Base-by-base conservation (phyloP, 768 basidiomycete genomes). In the Mycena epipterygia region DNA sequence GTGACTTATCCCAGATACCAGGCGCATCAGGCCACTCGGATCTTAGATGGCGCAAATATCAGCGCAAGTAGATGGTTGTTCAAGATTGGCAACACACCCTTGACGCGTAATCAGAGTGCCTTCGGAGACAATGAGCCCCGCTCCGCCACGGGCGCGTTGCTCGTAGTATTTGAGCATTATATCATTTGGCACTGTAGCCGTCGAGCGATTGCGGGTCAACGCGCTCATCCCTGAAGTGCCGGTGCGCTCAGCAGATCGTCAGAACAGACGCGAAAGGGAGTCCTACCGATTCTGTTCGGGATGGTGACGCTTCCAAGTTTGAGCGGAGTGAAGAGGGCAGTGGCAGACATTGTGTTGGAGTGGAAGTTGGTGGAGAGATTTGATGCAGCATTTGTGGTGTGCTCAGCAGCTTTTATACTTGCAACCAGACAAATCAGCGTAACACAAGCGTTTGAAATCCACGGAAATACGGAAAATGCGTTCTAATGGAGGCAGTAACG, bases 1-100 rank as follows among this genome's bases (percentile, higher is more conserved):
- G 86, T 25, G 83, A 80, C 17, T 82, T 72, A 67, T 78, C 81
- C 85, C 85, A 87, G 30, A 87, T 82, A 8, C 86, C 86, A 19
- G 86, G 85, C 1, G 49, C 57, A n/a, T 67, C 37, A 17, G 25
- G 58, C 49, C 58, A 67, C 83, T 86, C 64, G 39, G 42, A 60
- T 29, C 53, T 56, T 30, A n/a, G n/a, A n/a, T n/a, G n/a, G n/a
- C 19, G 52, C 56, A 44, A 64, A 30, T 33, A 39, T 46, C 9
- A 30, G 58, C 21, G 25, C 48, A 11, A 57, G 7, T 32, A n/a
- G 32, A 60, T 7, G 41, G 55, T 3, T 9, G 48, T 14, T 11
- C 4, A 9, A 13, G 59, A n/a, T 37, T 52, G 27, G 11, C 57
- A 16, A 2, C 77, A 16, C 44, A 84, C 85, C 85, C 86, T 80